Evolutionary conservation across 768 basidiomycete genomes (phyloP).

Genomic region (Phylloporus sp.): DNA sequence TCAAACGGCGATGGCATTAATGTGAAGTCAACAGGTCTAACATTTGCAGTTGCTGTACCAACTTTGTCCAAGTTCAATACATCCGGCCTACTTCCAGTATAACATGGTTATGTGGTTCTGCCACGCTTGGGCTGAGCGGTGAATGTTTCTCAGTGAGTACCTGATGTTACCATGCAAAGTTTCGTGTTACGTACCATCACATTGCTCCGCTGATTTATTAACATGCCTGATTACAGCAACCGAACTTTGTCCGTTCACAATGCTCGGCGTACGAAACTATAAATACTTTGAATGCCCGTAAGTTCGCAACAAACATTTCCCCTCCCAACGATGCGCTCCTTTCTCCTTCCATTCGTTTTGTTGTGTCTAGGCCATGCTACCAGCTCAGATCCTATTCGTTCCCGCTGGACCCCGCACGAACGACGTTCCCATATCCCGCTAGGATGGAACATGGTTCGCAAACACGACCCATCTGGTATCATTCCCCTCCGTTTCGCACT

Average conservation of each 20-base stretch:
- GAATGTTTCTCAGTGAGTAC: too few relatives aligned
- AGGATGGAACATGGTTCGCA: conserved; percentile 35
- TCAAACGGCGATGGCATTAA: too few relatives aligned
- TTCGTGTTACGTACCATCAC: background rate
- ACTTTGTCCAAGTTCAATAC: too few relatives aligned
- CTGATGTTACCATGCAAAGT: too few relatives aligned
- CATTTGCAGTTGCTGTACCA: too few relatives aligned
- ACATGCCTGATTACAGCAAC: background rate
- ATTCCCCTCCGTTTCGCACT: conserved; percentile 47
- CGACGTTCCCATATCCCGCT: conserved; percentile 34
- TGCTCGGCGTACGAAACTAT: too few relatives aligned
- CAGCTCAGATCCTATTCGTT: conserved; percentile 1
- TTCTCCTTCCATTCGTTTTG: conserved; percentile 22
- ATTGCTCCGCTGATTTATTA: background rate
- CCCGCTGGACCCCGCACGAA: conserved; percentile 14
- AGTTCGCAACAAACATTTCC: background rate
- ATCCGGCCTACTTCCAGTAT: too few relatives aligned
- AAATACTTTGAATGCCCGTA: too few relatives aligned
- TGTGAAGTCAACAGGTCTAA: too few relatives aligned
- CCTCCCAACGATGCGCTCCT: conserved; percentile 12
- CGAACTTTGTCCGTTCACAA: too few relatives aligned
- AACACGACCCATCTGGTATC: conserved; percentile 27
- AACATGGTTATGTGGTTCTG: too few relatives aligned
- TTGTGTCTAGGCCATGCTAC: conserved; percentile 16
- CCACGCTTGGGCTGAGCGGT: too few relatives aligned